Base-by-base conservation (phyloP, 208 protist genomes). In the Crithidia acanthocephali region DNA sequence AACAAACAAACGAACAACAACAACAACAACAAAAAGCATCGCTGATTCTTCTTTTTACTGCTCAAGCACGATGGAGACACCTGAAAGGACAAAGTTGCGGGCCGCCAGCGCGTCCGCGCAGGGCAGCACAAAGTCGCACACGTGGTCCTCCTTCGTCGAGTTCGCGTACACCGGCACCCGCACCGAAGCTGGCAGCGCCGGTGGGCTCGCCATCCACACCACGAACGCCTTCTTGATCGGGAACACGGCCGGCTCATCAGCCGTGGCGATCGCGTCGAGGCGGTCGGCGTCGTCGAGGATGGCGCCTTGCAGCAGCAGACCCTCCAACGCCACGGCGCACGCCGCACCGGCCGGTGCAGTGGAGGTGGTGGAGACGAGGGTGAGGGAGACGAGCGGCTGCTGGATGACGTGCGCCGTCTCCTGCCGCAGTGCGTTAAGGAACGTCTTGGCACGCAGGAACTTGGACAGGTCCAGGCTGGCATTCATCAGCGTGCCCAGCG, bases 391-490 rank as follows among this genome's bases (percentile, higher is more conserved):
- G 28, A 99, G 87, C 5, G 95, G 84, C 68, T 87, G 75, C 48
- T 78, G 63, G 20, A 81, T 78, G 6, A 70, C 59, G 58, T 97
- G 89, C 2, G 97, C 95, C 15, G 95, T 98, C 74, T 98, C 88
- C 82, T 99, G 97, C 3, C 97, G 89, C 51, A 99, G 74, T 32
- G 98, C 97, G 61, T 98, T 98, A 27, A 99, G 71, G 68, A 99
- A 99, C 37, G 96, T 98, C 61, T 91, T 74, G 3, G 98, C 95
- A 10, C 94, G 85, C 70, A 99, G 92, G 9, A 99, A 82, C 52
- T 90, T 74, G 16, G 84, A 82, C 18, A 99, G 85, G 40, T 94
- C 77, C 4, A 99, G 51, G 9, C 84, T 68, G 10, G 61, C 22
- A 42, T 76, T 80, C 13, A 98, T 83, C 22, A 99, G 80, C 23